A percentile compares a stretch with the other conserved stretches of the same genome.
Conservation (phyloP, 2,329 filamentous ascomycete genomes). For the Xylariaceae sp. region DNA sequence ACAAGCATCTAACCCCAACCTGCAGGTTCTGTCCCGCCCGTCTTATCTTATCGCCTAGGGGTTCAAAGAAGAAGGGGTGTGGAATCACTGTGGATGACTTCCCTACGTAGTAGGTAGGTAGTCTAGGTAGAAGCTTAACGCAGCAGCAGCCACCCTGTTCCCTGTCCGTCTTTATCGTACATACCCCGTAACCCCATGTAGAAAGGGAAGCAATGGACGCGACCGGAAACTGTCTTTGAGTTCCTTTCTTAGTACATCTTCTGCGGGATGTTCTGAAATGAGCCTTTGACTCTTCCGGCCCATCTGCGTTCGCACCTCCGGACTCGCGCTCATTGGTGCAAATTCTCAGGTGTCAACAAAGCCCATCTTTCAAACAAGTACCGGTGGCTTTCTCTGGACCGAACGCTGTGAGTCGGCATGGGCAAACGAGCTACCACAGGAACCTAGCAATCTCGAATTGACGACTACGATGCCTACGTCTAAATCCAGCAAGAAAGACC, state of each 20-base stretch:
- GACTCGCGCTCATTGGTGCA: slow-evolving; percentile 10
- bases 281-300: slow-evolving; percentile 25
- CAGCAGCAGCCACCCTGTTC: slow-evolving; percentile 17
- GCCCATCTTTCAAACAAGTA: slow-evolving; percentile 25
- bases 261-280: slow-evolving; percentile 21
- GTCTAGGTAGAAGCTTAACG: slow-evolving; percentile 7
- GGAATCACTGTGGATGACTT: neutral
- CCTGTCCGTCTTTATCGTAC: slow-evolving; percentile 19
- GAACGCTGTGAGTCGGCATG: slow-evolving; percentile 21
- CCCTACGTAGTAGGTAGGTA: neutral
- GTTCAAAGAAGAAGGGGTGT: neutral
- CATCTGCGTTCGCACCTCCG: slow-evolving; percentile 19
- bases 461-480: slow-evolving; percentile 24
- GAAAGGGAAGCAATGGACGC: slow-evolving; percentile 19
- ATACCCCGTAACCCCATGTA: slow-evolving; percentile 9
- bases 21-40: no score
- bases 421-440: slow-evolving; percentile 16
- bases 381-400: slow-evolving; percentile 13
- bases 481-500: slow-evolving; percentile 18
- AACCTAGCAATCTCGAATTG: slow-evolving; percentile 12
- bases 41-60: no score
- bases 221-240: slow-evolving; percentile 27
- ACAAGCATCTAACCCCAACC: no score
- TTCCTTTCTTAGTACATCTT: slow-evolving; percentile 13
- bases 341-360: slow-evolving; percentile 22